Base-by-base conservation (phyloP, 305 asterid species). In the Solanum hybrid region DNA sequence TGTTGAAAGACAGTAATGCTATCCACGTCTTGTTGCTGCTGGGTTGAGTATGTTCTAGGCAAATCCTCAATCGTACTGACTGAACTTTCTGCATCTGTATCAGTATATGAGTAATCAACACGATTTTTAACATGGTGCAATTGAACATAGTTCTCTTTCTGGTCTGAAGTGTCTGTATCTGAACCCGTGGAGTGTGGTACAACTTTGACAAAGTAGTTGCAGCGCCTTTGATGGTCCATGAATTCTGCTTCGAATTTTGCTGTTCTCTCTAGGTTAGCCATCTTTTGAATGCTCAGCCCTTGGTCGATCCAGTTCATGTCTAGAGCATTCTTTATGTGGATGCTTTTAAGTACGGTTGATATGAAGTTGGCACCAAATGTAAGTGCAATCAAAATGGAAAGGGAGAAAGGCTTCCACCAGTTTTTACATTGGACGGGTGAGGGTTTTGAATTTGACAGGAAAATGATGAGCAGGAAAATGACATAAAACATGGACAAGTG, bases 401-500 rank as follows among this genome's bases (percentile, higher is more conserved):
- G 19, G 36, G 87, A 77, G 88, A 91, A 91, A 10, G 91, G 90
- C 17, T 89, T 91, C 92, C 91, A 89, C 91, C 90, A 88, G 17
- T 89, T 40, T 71, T 80, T 34, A 34, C 92, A 91, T 7, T 29
- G 88, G 51, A 78, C 29, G 11, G 87, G 66, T 13, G 91, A 90
- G 56, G 91, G 86, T 32, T 85, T 84, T 14, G 91, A 89, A 66
- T 69, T 84, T 15, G 89, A 64, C 14, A 91, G 64, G 89, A 89
- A 89, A 13, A 91, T 85, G 10, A 78, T 27, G 12, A 91, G 35
- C 37, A 87, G 91, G 86, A 80, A 82, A 6, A 87, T 89, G 15
- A 91, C 89, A 15, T 91, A 91, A 31, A 91, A 91, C 91, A 91
- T 89, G 72, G 87, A 72, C 4, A 87, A 90, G 85, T 82, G 35